Percentiles rank a stretch among this genome's conserved stretches.
These are phyloP conservation scores for Mycena epipterygia DNA, from an alignment of 768 basidiomycete species.

Conservation along the genomic window DNA sequence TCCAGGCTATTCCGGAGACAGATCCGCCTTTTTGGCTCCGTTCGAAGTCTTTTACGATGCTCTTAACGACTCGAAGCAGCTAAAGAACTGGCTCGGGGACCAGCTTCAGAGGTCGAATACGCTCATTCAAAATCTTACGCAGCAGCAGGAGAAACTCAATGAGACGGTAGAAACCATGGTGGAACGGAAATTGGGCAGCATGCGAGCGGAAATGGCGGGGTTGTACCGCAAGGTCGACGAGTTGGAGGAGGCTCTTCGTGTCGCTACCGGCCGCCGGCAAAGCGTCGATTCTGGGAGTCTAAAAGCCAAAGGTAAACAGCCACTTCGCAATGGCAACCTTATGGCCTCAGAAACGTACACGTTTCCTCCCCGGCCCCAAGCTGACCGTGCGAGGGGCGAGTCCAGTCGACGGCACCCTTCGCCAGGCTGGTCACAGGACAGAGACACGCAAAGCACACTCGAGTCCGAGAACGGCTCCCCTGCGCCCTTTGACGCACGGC, in stretches of 20 bases:
- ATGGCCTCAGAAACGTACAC: constrained; percentile 58
- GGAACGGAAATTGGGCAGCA: constrained; percentile 69
- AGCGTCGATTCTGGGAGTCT: constrained; percentile 42
- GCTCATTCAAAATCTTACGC: constrained; percentile 64
- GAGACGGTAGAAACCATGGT: constrained; percentile 72
- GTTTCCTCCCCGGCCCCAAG: constrained; percentile 56
- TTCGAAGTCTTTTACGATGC: constrained; percentile 91
- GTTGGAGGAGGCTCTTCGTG: constrained; percentile 66
- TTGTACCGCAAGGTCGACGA: constrained; percentile 77
- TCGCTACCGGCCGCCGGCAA: constrained; percentile 43
- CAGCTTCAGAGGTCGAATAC: constrained; percentile 76
- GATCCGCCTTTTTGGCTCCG: constrained; percentile 83
- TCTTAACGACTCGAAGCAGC: constrained; percentile 82
- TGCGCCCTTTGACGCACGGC: constrained; percentile 63
- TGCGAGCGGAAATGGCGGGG: constrained; percentile 73
- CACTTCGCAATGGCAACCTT: constrained; percentile 55
- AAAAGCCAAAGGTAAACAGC: constrained; percentile 47
- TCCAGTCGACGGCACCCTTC: constrained; percentile 53
- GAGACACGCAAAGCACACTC: constrained; percentile 51
- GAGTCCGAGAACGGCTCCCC: constrained; percentile 61
- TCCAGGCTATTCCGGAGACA: constrained; percentile 72
- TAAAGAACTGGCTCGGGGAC: constrained; percentile 82
- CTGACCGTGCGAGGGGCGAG: constrained; percentile 53
- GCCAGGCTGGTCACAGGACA: constrained; percentile 56
- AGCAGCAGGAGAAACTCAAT: constrained; percentile 75